Percentiles rank a stretch among this genome's conserved stretches.
These are phyloP conservation scores for Bisporella sp. DNA, from an alignment of 2,329 filamentous ascomycete species.

Conservation along the genomic window DNA sequence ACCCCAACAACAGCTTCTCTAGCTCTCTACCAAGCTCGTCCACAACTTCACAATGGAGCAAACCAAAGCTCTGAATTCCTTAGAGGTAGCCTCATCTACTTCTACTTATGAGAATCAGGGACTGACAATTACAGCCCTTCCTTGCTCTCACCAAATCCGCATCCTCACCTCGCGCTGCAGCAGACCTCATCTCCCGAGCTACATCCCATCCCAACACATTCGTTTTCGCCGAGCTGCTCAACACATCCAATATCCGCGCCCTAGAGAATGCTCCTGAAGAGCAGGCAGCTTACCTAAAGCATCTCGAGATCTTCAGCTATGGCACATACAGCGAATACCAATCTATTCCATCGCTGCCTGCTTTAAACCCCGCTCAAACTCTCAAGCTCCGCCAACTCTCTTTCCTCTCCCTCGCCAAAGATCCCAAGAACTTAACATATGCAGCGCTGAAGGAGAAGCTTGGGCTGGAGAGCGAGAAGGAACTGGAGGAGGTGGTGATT, in stretches of 20 bases:
- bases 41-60: constrained; percentile 57
- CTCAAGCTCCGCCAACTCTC: constrained; percentile 88
- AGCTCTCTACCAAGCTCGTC: neutral
- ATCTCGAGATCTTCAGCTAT: constrained; percentile 87
- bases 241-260: constrained; percentile 69
- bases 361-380: constrained; percentile 64
- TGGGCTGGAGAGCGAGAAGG: constrained; percentile 55
- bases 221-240: constrained; percentile 89
- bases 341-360: constrained; percentile 51
- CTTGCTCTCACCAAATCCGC: constrained; percentile 82
- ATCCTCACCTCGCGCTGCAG: constrained; percentile 73
- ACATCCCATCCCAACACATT: constrained; percentile 87
- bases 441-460: constrained; percentile 58
- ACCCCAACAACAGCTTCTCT: neutral
- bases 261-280: constrained; percentile 55
- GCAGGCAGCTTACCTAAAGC: constrained; percentile 53
- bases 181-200: constrained; percentile 79
- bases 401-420: constrained; percentile 71
- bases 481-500: constrained; percentile 82
- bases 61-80: constrained; percentile 56
- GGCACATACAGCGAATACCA: constrained; percentile 78
- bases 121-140: constrained; percentile 64
- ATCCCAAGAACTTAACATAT: constrained; percentile 66
- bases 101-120: no score
- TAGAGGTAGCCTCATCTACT: constrained; percentile 42